These are phyloP conservation scores for Solanum hybrid DNA, from an alignment of 305 asterid genomes.

Conservation along the genomic window DNA sequence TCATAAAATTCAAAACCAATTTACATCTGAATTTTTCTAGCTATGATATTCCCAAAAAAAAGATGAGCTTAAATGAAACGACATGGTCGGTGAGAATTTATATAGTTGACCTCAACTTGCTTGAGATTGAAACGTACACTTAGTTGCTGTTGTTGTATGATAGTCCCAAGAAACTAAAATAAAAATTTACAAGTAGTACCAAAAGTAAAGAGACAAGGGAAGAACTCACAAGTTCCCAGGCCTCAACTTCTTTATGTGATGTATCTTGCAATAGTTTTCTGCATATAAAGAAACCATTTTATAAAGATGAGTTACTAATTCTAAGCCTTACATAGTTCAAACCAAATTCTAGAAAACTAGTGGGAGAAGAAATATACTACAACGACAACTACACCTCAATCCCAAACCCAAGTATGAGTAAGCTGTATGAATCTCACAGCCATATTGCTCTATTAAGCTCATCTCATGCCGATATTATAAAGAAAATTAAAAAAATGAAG, in stretches of 20 bases:
- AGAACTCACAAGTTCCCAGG: slow-evolving; percentile 79
- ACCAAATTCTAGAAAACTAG: background rate
- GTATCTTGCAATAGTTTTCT: slow-evolving; percentile 41
- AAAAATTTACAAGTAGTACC: background rate
- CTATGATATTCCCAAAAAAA: background rate
- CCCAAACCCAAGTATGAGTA: background rate
- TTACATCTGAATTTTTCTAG: background rate
- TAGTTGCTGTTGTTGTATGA: background rate
- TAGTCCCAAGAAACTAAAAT: background rate
- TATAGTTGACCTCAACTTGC: background rate
- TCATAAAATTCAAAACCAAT: background rate
- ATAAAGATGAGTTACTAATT: background rate
- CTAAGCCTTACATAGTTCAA: background rate
- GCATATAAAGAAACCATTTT: slow-evolving; percentile 8
- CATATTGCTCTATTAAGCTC: background rate
- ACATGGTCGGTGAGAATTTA: background rate
- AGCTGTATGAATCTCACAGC: background rate
- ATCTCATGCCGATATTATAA: background rate
- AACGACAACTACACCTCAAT: background rate
- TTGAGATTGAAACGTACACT: background rate
- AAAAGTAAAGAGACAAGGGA: slow-evolving; percentile 5
- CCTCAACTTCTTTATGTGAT: slow-evolving; percentile 38
- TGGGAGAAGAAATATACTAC: background rate
- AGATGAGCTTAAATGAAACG: background rate
- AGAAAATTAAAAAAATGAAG: no score